phyloP scores from a whole-genome alignment of 1,284 basidiomycete genomes.

The Athelia psychrophila region DNA sequence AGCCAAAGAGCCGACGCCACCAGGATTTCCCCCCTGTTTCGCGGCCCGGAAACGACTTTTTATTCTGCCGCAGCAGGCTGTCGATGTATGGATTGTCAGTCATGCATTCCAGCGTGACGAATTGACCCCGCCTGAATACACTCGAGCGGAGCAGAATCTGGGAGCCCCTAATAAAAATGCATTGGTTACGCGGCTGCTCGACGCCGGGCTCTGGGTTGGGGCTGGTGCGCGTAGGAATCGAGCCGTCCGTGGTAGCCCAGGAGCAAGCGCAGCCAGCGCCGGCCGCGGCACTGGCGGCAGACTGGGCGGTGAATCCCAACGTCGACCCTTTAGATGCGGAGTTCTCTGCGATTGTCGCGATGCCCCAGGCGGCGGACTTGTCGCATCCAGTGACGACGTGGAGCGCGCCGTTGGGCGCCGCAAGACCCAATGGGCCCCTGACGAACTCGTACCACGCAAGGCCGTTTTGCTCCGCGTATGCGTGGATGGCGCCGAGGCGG shows the following conservation, averaged over 20 bases:
- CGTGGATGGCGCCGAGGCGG: neutral
- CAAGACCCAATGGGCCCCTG: slow-evolving; percentile 1
- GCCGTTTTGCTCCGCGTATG: slow-evolving; percentile 2
- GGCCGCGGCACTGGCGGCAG: neutral
- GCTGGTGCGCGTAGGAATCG: too few species aligned
- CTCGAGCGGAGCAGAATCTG: neutral
- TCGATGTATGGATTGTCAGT: too few species aligned
- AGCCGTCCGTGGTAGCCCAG: too few species aligned
- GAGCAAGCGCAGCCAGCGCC: too few species aligned
- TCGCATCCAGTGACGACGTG: slow-evolving; percentile 10
- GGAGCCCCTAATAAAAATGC: neutral
- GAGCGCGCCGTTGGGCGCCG: slow-evolving; percentile 4
- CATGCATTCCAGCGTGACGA: too few species aligned
- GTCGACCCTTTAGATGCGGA: neutral
- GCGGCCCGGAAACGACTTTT: too few species aligned
- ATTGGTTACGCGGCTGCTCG: neutral
- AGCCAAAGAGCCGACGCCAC: too few species aligned
- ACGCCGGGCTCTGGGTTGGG: too few species aligned
- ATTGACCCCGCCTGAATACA: too few species aligned
- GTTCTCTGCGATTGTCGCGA: slow-evolving; percentile 3
- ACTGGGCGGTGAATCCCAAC: neutral
- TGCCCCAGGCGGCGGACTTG: slow-evolving; percentile 6
- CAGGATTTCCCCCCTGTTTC: too few species aligned
- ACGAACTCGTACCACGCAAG: slow-evolving; percentile 9
- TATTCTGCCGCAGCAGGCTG: too few species aligned